Evolutionary conservation across 1,284 basidiomycete genomes (phyloP).

Genomic region (Austroboletus niveus): DNA sequence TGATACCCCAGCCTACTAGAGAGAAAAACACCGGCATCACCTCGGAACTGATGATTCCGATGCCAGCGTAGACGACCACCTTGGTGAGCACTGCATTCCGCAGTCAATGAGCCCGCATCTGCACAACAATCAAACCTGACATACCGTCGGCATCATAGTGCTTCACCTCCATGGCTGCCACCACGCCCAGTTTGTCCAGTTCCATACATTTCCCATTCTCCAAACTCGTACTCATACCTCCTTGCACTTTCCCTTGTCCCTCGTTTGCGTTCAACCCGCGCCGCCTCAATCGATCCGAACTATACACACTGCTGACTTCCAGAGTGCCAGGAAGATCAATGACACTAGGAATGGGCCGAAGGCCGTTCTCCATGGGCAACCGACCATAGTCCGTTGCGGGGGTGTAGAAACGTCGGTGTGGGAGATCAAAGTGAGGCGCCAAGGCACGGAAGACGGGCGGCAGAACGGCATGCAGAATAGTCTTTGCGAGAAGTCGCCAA

Average conservation of each 20-base stretch:
- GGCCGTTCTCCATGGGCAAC: conserved; percentile 57
- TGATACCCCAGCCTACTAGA: conserved; percentile 64
- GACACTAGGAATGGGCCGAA: conserved; percentile 81
- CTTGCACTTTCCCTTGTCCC: neutral
- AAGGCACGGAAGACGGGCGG: conserved; percentile 81
- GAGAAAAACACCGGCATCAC: conserved; percentile 69
- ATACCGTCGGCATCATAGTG: conserved; percentile 87
- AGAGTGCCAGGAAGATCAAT: conserved; percentile 67
- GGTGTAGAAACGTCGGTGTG: conserved; percentile 80
- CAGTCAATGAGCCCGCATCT: neutral
- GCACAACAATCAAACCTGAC: conserved; percentile 22
- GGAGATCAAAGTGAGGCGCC: conserved; percentile 61
- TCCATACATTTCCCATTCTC: conserved; percentile 11
- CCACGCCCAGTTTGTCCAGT: conserved; percentile 21
- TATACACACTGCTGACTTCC: conserved; percentile 28
- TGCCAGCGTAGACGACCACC: conserved; percentile 87
- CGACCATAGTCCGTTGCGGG: conserved; percentile 83
- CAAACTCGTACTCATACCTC: neutral
- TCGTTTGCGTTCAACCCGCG: conserved; percentile 2
- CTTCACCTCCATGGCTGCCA: conserved; percentile 30
- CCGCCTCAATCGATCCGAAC: neutral
- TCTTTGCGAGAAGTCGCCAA: conserved; percentile 86
- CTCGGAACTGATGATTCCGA: conserved; percentile 67
- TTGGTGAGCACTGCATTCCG: conserved; percentile 77
- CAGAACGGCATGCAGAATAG: conserved; percentile 66